Conservation (phyloP, 305 asterid genomes). For the Euphrasia arctica region DNA sequence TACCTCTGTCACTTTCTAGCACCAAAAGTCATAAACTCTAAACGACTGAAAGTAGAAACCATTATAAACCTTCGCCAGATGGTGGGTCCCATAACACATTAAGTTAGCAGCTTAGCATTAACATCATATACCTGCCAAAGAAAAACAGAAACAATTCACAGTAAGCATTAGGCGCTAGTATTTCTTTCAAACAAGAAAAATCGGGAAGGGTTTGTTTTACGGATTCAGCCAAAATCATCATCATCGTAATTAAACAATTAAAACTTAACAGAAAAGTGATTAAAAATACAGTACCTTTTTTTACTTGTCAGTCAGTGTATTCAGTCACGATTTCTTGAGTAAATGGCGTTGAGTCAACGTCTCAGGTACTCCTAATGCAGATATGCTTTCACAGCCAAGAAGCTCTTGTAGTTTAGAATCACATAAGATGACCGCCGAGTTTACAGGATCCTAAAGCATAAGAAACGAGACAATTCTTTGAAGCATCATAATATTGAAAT, state of each 20-base stretch:
- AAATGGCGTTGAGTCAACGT: slow-evolving; percentile 50
- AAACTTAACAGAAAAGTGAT: background rate
- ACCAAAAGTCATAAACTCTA: slow-evolving; percentile 28
- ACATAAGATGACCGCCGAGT: slow-evolving; percentile 45
- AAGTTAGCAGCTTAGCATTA: slow-evolving; percentile 56
- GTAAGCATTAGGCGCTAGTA: background rate
- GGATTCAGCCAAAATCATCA: background rate
- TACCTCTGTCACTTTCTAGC: slow-evolving; percentile 23
- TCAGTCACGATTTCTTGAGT: slow-evolving; percentile 41
- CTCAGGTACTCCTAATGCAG: slow-evolving; percentile 56
- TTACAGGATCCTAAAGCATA: slow-evolving; percentile 54
- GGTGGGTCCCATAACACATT: slow-evolving; percentile 36
- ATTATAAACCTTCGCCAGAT: slow-evolving; percentile 26
- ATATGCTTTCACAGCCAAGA: slow-evolving; percentile 64
- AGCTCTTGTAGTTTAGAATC: slow-evolving; percentile 62
- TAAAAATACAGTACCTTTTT: background rate
- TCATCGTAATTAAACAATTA: background rate
- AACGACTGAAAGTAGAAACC: slow-evolving; percentile 26
- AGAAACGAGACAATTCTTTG: slow-evolving; percentile 13
- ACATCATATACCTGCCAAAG: slow-evolving; percentile 48
- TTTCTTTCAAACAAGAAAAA: background rate
- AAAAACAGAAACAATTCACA: slow-evolving; percentile 12
- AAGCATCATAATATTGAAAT: slow-evolving; percentile 15
- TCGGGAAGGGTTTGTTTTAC: background rate
- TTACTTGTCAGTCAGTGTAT: slow-evolving; percentile 41